A percentile compares a stretch with the other conserved stretches of the same genome.
Evolutionary conservation across 2,329 filamentous ascomycete species (phyloP).

Genomic region (Rhytidhysteron rufulum): DNA sequence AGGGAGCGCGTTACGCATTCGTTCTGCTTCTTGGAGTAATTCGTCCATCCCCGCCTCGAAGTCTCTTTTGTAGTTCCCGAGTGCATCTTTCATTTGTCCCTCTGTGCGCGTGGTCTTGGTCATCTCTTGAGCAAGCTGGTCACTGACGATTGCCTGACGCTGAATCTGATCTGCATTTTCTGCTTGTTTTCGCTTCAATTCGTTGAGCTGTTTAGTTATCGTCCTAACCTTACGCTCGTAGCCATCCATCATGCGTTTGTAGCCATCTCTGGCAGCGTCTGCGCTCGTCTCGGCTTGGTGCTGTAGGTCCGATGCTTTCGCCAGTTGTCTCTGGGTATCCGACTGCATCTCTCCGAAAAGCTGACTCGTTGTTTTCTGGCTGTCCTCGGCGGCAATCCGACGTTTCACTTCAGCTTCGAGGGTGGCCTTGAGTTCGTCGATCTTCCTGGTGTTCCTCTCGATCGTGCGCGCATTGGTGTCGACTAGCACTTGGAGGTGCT

Average conservation of each 20-base stretch:
- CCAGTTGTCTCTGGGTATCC: conserved; percentile 60
- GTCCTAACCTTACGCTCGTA: conserved; percentile 43
- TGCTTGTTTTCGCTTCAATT: conserved; percentile 23
- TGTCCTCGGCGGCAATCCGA: conserved; percentile 55
- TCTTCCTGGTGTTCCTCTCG: conserved; percentile 69
- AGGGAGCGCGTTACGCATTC: conserved; percentile 53
- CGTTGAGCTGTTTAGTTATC: conserved; percentile 48
- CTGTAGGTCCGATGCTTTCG: conserved; percentile 48
- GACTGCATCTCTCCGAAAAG: conserved; percentile 59
- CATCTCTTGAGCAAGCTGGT: conserved; percentile 69
- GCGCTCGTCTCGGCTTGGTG: conserved; percentile 58
- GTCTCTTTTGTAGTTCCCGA: conserved; percentile 61
- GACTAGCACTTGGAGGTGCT: conserved; percentile 65
- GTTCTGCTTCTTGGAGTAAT: conserved; percentile 56
- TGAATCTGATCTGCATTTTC: conserved; percentile 32
- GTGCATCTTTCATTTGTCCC: conserved; percentile 56
- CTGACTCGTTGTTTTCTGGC: conserved; percentile 60
- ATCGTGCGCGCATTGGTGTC: conserved; percentile 69
- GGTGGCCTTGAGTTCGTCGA: conserved; percentile 63
- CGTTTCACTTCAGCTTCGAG: conserved; percentile 63
- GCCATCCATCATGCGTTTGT: conserved; percentile 61
- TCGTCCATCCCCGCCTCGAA: conserved; percentile 59
- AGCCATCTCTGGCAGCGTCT: conserved; percentile 65
- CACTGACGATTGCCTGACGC: conserved; percentile 64
- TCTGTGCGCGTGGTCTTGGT: conserved; percentile 59